Evolutionary conservation across 768 basidiomycete species (phyloP).

Genomic region (Leccinum incarnatum): DNA sequence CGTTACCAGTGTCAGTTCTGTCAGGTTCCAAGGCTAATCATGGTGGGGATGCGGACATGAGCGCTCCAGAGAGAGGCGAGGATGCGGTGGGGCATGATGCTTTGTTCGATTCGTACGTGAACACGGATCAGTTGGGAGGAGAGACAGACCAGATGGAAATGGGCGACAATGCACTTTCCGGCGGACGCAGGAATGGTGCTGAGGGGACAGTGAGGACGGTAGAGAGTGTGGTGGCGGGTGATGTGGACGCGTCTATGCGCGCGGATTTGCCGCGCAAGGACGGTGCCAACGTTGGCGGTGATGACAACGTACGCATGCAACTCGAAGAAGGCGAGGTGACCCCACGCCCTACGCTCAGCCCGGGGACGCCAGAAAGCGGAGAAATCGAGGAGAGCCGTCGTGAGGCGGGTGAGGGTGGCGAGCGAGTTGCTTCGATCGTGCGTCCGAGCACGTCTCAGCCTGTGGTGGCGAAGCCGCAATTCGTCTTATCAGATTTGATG

Average conservation of each 20-base stretch:
- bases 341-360: neutral
- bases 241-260: neutral
- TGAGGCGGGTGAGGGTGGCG: neutral
- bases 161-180: neutral
- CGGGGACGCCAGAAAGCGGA: slow-evolving; percentile 12
- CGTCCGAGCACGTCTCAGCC: neutral
- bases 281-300: neutral
- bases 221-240: neutral
- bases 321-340: slow-evolving; percentile 19
- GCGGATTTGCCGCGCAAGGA: neutral
- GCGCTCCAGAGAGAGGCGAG: neutral
- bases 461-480: neutral
- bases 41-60: neutral
- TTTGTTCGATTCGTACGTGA: slow-evolving; percentile 24
- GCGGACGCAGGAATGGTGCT: neutral
- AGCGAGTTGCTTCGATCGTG: neutral
- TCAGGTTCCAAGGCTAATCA: neutral
- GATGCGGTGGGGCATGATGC: slow-evolving; percentile 7
- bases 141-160: neutral
- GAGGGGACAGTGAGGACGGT: neutral
- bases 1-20: neutral
- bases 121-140: slow-evolving; percentile 18
- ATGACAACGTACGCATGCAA: neutral
- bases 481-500: neutral
- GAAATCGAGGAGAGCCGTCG: slow-evolving; percentile 11